These are phyloP conservation scores for Vaccinium darrowii DNA, from an alignment of 148 eudicot species.

Conservation along the genomic window DNA sequence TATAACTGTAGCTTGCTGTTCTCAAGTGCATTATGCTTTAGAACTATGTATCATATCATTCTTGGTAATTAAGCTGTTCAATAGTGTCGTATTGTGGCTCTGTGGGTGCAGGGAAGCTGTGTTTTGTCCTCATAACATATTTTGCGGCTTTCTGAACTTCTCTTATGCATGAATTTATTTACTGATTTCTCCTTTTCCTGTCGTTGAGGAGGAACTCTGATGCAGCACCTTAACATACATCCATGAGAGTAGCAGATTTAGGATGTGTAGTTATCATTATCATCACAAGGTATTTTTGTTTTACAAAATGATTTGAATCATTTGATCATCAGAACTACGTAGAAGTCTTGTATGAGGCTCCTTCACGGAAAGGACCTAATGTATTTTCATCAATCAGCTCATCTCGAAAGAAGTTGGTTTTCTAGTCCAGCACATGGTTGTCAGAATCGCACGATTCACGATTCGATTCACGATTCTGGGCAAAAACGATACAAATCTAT, in stretches of 20 bases:
- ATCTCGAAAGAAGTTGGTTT: not conserved
- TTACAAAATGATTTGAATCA: not conserved
- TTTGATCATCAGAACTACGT: not conserved
- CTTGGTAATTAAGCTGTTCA: not conserved
- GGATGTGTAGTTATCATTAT: constrained; percentile 1
- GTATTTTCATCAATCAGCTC: not conserved
- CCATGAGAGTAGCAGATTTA: not conserved
- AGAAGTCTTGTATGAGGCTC: not conserved
- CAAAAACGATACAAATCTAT: too few species aligned
- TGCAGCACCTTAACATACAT: not conserved
- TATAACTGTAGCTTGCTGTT: not conserved
- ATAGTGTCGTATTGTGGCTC: not conserved
- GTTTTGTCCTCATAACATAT: not conserved
- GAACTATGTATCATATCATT: not conserved
- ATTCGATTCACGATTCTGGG: too few species aligned
- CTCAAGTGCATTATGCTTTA: not conserved
- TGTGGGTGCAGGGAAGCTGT: not conserved
- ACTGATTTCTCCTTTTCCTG: not conserved
- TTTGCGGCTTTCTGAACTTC: not conserved
- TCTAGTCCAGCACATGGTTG: not conserved
- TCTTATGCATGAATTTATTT: not conserved
- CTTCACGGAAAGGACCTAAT: not conserved
- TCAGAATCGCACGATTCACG: too few species aligned
- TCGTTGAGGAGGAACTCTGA: not conserved
- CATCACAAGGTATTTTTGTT: not conserved